Evolutionary conservation across 1,284 basidiomycete genomes (phyloP).

Genomic region (Testicularia cyperi): DNA sequence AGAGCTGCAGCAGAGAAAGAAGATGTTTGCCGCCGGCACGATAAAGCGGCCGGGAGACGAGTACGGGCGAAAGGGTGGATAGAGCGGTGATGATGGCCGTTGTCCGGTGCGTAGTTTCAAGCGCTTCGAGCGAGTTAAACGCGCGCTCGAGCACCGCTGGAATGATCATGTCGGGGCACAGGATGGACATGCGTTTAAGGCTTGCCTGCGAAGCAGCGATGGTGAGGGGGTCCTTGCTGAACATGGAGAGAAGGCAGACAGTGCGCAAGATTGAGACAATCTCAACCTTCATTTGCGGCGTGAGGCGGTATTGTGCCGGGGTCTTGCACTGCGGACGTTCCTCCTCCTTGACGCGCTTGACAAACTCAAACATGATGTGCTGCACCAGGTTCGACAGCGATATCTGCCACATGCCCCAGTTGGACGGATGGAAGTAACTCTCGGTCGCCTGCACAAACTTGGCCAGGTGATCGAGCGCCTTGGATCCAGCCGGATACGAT

Average conservation of each 20-base stretch:
- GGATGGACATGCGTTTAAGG: slow-evolving; percentile 70
- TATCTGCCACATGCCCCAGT: slow-evolving; percentile 61
- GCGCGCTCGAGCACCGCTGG: slow-evolving; percentile 89
- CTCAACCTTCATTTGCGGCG: slow-evolving; percentile 75
- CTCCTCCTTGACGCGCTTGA: slow-evolving; percentile 67
- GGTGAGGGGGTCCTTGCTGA: slow-evolving; percentile 72
- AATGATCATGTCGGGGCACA: slow-evolving; percentile 86
- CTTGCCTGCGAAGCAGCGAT: slow-evolving; percentile 63
- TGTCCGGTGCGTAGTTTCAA: slow-evolving; percentile 62
- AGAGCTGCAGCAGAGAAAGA: slow-evolving; percentile 82
- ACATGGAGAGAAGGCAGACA: slow-evolving; percentile 89
- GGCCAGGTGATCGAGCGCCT: slow-evolving; percentile 83
- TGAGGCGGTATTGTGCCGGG: slow-evolving; percentile 74
- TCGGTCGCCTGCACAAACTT: slow-evolving; percentile 89
- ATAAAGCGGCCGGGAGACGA: slow-evolving; percentile 75
- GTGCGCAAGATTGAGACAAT: slow-evolving; percentile 83
- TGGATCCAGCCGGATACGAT: slow-evolving; percentile 78
- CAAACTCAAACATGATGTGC: slow-evolving; percentile 79
- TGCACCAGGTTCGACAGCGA: slow-evolving; percentile 79
- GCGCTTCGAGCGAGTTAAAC: slow-evolving; percentile 79
- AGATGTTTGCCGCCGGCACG: slow-evolving; percentile 84
- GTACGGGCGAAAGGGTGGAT: slow-evolving; percentile 75
- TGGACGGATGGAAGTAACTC: slow-evolving; percentile 79
- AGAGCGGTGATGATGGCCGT: slow-evolving; percentile 76
- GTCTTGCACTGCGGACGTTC: slow-evolving; percentile 77